Evolutionary conservation across 768 basidiomycete genomes (phyloP).

Genomic region (Xerocomellus intermedius): DNA sequence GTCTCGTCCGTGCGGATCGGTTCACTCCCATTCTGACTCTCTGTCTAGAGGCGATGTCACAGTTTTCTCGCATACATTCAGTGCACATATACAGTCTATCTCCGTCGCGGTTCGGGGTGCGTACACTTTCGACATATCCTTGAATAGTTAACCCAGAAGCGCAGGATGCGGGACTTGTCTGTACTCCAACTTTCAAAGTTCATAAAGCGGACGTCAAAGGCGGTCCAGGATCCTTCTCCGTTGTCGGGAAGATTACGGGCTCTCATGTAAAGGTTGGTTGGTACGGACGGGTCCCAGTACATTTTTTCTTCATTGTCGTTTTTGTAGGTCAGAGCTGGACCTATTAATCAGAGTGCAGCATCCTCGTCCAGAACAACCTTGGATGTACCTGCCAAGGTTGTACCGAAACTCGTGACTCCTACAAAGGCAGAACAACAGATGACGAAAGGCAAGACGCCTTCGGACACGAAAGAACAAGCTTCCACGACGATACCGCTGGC

Average conservation of each 20-base stretch:
- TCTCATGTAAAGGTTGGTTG: constrained; percentile 46
- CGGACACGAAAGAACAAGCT: constrained; percentile 25
- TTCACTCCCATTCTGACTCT: neutral
- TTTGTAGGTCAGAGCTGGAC: constrained; percentile 17
- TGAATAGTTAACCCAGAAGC: neutral
- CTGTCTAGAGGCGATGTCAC: constrained; percentile 47
- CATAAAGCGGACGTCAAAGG: constrained; percentile 32
- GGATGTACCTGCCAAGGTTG: constrained; percentile 20
- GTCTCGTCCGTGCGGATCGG: neutral
- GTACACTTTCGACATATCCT: neutral
- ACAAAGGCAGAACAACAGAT: constrained; percentile 15
- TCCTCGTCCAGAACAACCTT: constrained; percentile 47
- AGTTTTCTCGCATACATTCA: constrained; percentile 51
- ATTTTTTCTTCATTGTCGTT: neutral
- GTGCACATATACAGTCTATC: constrained; percentile 73
- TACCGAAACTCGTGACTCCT: constrained; percentile 11
- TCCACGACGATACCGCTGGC: constrained; percentile 24
- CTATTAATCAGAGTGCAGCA: constrained; percentile 16
- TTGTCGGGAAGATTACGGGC: constrained; percentile 46
- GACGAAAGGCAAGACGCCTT: constrained; percentile 24
- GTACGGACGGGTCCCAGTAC: neutral
- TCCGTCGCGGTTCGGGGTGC: constrained; percentile 55
- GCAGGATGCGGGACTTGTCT: constrained; percentile 49
- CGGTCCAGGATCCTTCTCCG: constrained; percentile 7
- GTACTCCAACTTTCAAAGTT: constrained; percentile 32